Base-by-base conservation (phyloP, 192 early-diverging fungal species). In the Coemansia sp. region DNA sequence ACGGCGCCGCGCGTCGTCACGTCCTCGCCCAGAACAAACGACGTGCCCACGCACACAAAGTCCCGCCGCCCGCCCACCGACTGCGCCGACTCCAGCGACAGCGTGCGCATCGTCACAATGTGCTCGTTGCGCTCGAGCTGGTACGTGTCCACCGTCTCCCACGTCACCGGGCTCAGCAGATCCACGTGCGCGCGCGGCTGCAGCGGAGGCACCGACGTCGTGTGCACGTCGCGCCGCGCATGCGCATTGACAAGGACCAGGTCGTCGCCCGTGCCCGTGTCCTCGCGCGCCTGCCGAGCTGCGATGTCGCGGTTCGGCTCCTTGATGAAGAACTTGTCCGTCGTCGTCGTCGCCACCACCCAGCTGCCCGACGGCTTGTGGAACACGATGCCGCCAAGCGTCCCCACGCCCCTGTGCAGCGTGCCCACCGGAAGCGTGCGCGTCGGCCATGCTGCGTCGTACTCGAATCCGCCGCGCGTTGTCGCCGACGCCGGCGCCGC, bases 131-230 rank as follows among this genome's bases (percentile, higher is more conserved):
- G 87, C 25, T 89, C 87, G 64, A 99, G 80, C 29, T 69, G 63
- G 64, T 83, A 86, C 67, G 77, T 69, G 64, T 98, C 95, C 0
- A 95, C 91, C 13, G 90, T 93, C 62, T 98, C 94, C 93, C 93
- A 98, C 18, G 93, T 95, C 0, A 93, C 85, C 1, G 95, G 94
- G 18, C 95, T 97, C 14, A 99, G 83, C 48, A 99, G 78, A 51
- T 96, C 91, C 34, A 99, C 58, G 6, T 83, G 84, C 67, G 86
- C 93, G 18, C 77, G 72, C 13, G 86, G 81, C 35, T 84, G 73
- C 14, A 64, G 61, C 16, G 95, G 93, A 4, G 83, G 72, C 65
- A 89, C 85, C 6, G 72, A 85, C 50, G 69, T 68, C 23, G 82
- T 78, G 19, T 28, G 50, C 61, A 71, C 35, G 48, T 74, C 77